Percentiles rank a stretch among this genome's conserved stretches.
Evolutionary conservation across 257 asterid genomes (phyloP).

Genomic region (Coffea canephora): DNA sequence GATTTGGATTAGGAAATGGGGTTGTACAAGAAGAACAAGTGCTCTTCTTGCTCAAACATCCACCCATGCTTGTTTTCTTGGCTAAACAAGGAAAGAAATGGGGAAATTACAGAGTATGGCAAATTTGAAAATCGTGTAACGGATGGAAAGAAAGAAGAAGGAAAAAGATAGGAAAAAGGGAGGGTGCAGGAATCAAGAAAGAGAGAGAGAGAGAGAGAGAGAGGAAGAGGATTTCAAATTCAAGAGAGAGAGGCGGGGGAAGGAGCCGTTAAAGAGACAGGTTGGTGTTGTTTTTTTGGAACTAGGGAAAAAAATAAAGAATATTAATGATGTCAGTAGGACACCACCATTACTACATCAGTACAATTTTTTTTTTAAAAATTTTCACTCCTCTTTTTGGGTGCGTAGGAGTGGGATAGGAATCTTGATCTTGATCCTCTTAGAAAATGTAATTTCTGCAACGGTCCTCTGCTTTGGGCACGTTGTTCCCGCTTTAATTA

Average conservation of each 20-base stretch:
- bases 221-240: constrained; percentile 47
- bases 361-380: no score
- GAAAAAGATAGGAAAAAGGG: constrained; percentile 26
- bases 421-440: constrained; percentile 7
- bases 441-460: constrained; percentile 11
- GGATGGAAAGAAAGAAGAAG: constrained; percentile 14
- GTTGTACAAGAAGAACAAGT: constrained; percentile 34
- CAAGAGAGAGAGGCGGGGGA: constrained; percentile 29
- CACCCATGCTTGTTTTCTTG: constrained; percentile 56
- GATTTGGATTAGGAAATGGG: constrained; percentile 26
- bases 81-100: constrained; percentile 7
- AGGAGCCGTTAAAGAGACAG: constrained; percentile 51
- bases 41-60: constrained; percentile 89
- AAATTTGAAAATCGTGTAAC: constrained; percentile 15
- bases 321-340: constrained; percentile 21
- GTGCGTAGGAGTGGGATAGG: not conserved
- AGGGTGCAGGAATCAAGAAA: constrained; percentile 50
- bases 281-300: constrained; percentile 2
- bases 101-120: constrained; percentile 15
- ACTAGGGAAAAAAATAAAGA: constrained; percentile 17
- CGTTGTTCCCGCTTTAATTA: not conserved
- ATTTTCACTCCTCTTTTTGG: not conserved
- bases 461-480: not conserved
- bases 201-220: not conserved
- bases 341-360: not conserved